Evolutionary conservation across 2,329 filamentous ascomycete genomes (phyloP).

Genomic region (Penicillium sp.): DNA sequence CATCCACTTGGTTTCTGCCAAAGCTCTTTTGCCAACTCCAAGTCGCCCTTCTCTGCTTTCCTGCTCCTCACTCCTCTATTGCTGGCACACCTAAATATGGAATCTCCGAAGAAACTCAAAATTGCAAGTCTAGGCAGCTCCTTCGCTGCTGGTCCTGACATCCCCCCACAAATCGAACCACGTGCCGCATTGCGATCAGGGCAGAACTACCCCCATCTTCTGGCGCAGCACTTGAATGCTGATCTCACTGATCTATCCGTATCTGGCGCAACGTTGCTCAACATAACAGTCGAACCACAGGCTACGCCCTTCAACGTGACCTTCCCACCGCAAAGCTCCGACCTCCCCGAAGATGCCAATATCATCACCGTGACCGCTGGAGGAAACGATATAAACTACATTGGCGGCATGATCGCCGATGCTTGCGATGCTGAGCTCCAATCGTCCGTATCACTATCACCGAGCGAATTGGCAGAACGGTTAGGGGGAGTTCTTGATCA

Average conservation of each 20-base stretch:
- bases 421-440: not conserved
- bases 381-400: slow-evolving; percentile 16
- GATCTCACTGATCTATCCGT: slow-evolving; percentile 14
- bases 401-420: slow-evolving; percentile 13
- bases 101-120: slow-evolving; percentile 1
- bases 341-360: slow-evolving; percentile 10
- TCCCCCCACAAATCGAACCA: slow-evolving; percentile 13
- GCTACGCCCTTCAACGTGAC: not conserved
- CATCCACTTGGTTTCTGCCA: not conserved
- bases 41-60: not conserved
- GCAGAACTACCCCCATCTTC: slow-evolving; percentile 15
- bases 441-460: not conserved
- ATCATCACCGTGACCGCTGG: slow-evolving; percentile 16
- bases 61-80: not conserved
- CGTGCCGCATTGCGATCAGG: slow-evolving; percentile 10
- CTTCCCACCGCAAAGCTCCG: slow-evolving; percentile 12
- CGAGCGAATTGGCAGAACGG: slow-evolving; percentile 3
- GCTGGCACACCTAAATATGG: not conserved
- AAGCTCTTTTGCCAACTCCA: not conserved
- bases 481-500: slow-evolving; percentile 9
- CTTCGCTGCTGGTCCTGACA: slow-evolving; percentile 15
- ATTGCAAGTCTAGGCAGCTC: slow-evolving; percentile 17
- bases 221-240: slow-evolving; percentile 10
- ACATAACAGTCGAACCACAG: slow-evolving; percentile 13
- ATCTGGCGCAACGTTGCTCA: slow-evolving; percentile 16